phyloP scores from a whole-genome alignment of 176 grass and related monocot genomes.

The Paspalum notatum region DNA sequence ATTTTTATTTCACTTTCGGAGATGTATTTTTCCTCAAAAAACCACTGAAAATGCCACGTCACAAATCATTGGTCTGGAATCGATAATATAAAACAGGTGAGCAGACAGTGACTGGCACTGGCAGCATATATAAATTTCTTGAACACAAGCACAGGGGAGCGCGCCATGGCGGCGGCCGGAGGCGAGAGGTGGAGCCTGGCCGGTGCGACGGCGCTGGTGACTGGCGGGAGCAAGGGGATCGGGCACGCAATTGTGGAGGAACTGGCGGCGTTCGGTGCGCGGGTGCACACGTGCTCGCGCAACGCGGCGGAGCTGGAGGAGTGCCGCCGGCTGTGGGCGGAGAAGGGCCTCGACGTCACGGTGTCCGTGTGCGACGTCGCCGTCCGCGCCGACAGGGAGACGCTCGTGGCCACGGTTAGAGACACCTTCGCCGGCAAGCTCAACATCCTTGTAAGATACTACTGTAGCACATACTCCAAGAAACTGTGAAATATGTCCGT shows the following conservation, averaged over 20 bases:
- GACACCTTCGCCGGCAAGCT: conserved; percentile 27
- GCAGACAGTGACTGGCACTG: no score
- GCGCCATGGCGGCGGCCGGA: no score
- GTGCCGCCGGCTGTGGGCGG: conserved; percentile 32
- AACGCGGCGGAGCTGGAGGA: conserved; percentile 43
- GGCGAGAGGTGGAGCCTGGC: neutral
- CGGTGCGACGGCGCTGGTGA: conserved; percentile 40
- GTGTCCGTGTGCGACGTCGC: conserved; percentile 22
- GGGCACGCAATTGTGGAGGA: conserved; percentile 51
- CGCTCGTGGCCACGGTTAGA: conserved; percentile 4
- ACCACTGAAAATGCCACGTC: no score
- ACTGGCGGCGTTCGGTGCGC: conserved; percentile 40
- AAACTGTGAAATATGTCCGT: no score
- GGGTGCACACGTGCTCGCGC: conserved; percentile 51
- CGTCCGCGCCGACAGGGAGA: conserved; percentile 5
- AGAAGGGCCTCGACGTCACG: neutral
- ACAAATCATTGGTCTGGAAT: no score
- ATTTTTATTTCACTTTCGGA: no score
- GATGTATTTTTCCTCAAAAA: no score
- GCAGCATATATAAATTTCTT: no score
- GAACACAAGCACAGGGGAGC: no score
- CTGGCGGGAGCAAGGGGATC: conserved; percentile 49
- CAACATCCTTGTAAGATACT: conserved; percentile 27
- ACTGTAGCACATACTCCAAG: no score
- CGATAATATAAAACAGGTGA: no score